These are phyloP conservation scores for Psilocybe cyanescens DNA, from an alignment of 768 basidiomycete species.

Conservation along the genomic window DNA sequence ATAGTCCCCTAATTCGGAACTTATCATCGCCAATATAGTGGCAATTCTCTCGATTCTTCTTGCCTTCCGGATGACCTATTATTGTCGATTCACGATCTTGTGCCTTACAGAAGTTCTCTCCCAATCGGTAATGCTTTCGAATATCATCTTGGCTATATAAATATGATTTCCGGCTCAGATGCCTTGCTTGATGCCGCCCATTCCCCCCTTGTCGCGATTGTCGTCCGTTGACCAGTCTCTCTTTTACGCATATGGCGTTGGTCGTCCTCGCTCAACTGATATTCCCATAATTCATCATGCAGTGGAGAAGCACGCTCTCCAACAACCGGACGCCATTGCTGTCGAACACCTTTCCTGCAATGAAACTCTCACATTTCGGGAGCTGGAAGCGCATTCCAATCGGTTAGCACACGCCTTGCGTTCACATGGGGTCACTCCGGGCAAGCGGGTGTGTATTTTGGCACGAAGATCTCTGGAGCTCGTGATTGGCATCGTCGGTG, in stretches of 20 bases:
- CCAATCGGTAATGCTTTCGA: neutral
- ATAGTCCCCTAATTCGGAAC: neutral
- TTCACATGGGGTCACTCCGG: slow-evolving; percentile 39
- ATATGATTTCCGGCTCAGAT: neutral
- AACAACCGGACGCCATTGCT: slow-evolving; percentile 27
- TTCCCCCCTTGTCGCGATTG: slow-evolving; percentile 18
- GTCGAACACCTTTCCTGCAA: slow-evolving; percentile 26
- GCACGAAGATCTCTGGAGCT: slow-evolving; percentile 45
- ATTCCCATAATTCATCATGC: slow-evolving; percentile 31
- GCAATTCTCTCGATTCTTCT: neutral
- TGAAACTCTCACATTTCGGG: slow-evolving; percentile 32
- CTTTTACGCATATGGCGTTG: slow-evolving; percentile 27
- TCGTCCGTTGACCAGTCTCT: slow-evolving; percentile 25
- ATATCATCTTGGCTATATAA: neutral
- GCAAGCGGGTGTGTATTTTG: slow-evolving; percentile 48
- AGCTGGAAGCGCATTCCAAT: slow-evolving; percentile 34
- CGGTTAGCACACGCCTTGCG: slow-evolving; percentile 38
- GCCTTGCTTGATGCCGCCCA: slow-evolving; percentile 5
- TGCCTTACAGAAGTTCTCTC: neutral
- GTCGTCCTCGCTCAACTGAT: slow-evolving; percentile 21
- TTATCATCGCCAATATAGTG: neutral
- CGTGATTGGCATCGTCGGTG: slow-evolving; percentile 46
- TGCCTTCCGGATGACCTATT: neutral
- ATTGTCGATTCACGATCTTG: neutral
- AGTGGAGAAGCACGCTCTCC: slow-evolving; percentile 27